Conservation (phyloP, 2,329 filamentous ascomycete species). For the Botrytis cinerea region DNA sequence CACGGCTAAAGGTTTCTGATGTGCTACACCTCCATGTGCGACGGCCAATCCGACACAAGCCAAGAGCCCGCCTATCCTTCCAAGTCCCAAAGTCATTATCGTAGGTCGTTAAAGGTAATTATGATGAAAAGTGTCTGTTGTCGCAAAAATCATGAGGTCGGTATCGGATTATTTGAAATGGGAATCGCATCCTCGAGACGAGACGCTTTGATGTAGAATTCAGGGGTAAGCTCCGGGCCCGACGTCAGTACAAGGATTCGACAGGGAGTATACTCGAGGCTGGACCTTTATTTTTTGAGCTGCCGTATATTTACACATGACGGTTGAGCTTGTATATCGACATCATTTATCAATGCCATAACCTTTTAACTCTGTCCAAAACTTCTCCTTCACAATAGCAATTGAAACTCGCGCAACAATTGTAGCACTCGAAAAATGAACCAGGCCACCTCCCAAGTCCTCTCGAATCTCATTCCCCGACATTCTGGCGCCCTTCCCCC, state of each 20-base stretch:
- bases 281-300: slow-evolving; percentile 14
- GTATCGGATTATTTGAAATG: not conserved
- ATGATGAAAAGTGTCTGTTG: slow-evolving; percentile 5
- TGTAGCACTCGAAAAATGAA: slow-evolving; percentile 58
- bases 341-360: not conserved
- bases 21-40: slow-evolving; percentile 57
- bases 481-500: slow-evolving; percentile 66
- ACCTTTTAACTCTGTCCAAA: not conserved
- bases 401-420: not conserved
- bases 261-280: not conserved
- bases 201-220: slow-evolving; percentile 6
- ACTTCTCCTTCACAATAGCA: not conserved
- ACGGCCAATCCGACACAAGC: slow-evolving; percentile 43
- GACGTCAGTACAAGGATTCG: slow-evolving; percentile 1
- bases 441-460: slow-evolving; percentile 69
- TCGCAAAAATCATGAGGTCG: slow-evolving; percentile 6
- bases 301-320: not conserved
- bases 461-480: slow-evolving; percentile 74
- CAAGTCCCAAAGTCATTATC: slow-evolving; percentile 11
- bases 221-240: slow-evolving; percentile 22
- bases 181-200: slow-evolving; percentile 16
- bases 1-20: slow-evolving; percentile 57
- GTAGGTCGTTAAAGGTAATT: slow-evolving; percentile 4
- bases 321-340: not conserved
- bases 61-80: slow-evolving; percentile 18